Conservation (phyloP, 2,329 filamentous ascomycete species). For the Trichoderma aggressivum region DNA sequence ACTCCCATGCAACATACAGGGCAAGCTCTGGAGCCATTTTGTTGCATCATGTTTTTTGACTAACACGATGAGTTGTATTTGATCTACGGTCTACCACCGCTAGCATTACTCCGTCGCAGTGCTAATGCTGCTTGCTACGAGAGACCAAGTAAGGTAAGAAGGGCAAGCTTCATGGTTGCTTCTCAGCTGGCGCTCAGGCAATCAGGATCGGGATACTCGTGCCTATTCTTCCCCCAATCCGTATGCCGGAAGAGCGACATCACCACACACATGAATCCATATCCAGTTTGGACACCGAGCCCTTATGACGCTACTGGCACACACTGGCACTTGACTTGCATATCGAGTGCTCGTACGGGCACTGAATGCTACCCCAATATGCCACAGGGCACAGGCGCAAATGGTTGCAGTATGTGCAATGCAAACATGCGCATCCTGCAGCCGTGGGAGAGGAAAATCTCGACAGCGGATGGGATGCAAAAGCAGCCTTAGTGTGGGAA, state of each 20-base stretch:
- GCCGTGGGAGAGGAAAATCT: neutral
- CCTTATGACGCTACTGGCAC: constrained; percentile 4
- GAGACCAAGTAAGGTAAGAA: neutral
- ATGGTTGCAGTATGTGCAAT: neutral
- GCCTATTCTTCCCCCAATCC: neutral
- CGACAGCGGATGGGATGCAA: neutral
- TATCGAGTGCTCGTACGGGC: neutral
- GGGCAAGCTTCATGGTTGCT: neutral
- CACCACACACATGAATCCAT: neutral
- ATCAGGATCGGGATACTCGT: neutral
- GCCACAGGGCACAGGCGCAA: neutral
- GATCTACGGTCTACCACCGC: neutral
- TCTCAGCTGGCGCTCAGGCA: neutral
- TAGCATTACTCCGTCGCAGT: neutral
- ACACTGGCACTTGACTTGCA: neutral
- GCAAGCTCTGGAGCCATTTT: neutral
- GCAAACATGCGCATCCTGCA: neutral
- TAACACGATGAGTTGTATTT: neutral
- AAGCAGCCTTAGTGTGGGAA: neutral
- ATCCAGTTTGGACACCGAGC: constrained; percentile 11
- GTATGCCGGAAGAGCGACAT: neutral
- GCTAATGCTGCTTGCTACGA: neutral
- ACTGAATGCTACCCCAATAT: neutral
- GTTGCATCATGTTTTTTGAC: neutral
- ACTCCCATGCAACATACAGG: neutral